Base-by-base conservation (phyloP, 2,329 filamentous ascomycete species). In the Sporothrix variecibatus region DNA sequence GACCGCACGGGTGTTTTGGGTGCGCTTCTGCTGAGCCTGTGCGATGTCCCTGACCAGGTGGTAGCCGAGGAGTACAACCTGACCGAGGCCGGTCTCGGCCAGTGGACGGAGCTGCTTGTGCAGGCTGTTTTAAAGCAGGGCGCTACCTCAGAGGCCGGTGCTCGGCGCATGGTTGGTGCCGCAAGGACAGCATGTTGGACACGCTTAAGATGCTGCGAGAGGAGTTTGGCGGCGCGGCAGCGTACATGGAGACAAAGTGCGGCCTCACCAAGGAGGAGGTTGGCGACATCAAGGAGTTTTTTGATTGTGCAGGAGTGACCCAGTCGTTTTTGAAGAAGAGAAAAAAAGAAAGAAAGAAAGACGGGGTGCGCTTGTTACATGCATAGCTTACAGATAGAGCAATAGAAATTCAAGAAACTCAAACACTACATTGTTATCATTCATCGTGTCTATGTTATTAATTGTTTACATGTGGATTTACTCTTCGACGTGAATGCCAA, bases 1-100 rank as follows among this genome's bases (percentile, higher is more conserved):
- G 93, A 95, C 80, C 86, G 93, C 60, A 94, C 93, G 0, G 93
- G 93, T 1, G 86, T 94, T 4, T 82, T 94, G 62, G 88, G 89
- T 68, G 92, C 91, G 2, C 78, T 95, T 56, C 80, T 94, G 9
- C 84, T 94, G 53, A 82, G 87, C 34, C 84, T 94, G 38, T 89
- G 89, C 9, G 90, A 90, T 3, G 89, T 93, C 0, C 81, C 85
- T 1, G 86, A 90, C 76, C 83, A 87, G 46, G 80, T 82, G 3
- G 86, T 93, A n/a, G 91, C 90, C 0, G 81, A 86, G 11, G 93
- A 95, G 80, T 95, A 94, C 80, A 84, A 86, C 20, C 83, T 93
- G 11, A 93, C 91, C 0, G 89, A 93, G 70, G 77, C 84, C 1
- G 92, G 92, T 0, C 82, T 94, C 8, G 83, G 83, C 3, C 79